Base-by-base conservation (phyloP, 192 early-diverging fungal species). In the Coemansia furcata region DNA sequence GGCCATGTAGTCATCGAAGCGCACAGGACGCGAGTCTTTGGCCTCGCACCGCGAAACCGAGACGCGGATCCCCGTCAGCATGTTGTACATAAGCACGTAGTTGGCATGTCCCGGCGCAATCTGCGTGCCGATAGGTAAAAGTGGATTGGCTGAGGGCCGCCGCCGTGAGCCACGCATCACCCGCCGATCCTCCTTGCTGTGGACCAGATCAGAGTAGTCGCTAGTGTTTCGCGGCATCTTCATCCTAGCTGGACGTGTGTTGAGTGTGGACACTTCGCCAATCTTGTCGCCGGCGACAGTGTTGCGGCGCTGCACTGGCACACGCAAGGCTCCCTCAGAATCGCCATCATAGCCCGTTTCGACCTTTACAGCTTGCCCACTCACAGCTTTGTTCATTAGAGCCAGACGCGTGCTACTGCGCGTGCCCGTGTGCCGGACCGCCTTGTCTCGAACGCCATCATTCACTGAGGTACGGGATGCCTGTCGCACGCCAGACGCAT, bases 41-140 rank as follows among this genome's bases (percentile, higher is more conserved):
- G 94, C 93, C 62, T 89, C 87, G 68, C 91, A 93, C 30, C 97
- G 87, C 23, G 92, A 92, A 11, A 94, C 92, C 15, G 91, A 89
- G 19, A 97, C 89, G 19, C 97, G 87, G 71, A 98, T 96, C 12
- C 97, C 95, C 1, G 94, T 99, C 32, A 99, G 84, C 97, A 99
- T 99, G 66, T 98, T 95, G 84, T 95, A 98, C 96, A 99, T 99
- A 14, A 98, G 85, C 58, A 94, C 88, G 71, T 96, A 99, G 79
- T 99, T 97, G 15, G 86, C 89, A 77, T 99, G 97, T n/a, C 91
- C 94, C 60, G 96, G 94, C 29, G 90, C 89, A 43, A 99, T 94
- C 38, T 89, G 89, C 1, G 95, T 97, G 23, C 95, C 97, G 36
- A 83, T 78, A 0, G 76, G 68, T 44, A 68, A 33, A 29, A 78